Evolutionary conservation across 768 basidiomycete genomes (phyloP).

Genomic region (Mycena floridula): DNA sequence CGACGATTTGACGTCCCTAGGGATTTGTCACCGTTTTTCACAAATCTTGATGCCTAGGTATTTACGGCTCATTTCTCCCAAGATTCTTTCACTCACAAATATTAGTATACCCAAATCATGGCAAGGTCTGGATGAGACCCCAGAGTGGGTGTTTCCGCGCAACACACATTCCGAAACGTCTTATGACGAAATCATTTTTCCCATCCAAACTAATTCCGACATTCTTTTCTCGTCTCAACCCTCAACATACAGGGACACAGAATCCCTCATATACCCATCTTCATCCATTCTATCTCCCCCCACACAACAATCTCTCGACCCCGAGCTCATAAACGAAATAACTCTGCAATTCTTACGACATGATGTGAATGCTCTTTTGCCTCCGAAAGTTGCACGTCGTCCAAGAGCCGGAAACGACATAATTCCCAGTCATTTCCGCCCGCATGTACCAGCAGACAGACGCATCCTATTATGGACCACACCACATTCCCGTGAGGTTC

Average conservation of each 20-base stretch:
- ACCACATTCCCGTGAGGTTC: slow-evolving; percentile 4
- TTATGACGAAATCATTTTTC: too few species aligned
- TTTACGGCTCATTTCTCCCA: too few species aligned
- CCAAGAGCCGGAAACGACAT: background rate
- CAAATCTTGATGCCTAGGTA: too few species aligned
- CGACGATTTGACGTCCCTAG: slow-evolving; percentile 2
- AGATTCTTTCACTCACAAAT: too few species aligned
- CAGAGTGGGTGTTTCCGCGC: too few species aligned
- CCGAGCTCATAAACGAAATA: too few species aligned
- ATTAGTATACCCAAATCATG: background rate
- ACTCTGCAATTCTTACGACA: background rate
- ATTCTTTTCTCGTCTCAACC: background rate
- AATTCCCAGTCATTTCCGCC: slow-evolving; percentile 2
- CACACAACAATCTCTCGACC: too few species aligned
- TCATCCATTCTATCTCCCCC: too few species aligned
- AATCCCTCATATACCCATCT: too few species aligned
- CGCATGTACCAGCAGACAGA: slow-evolving; percentile 3
- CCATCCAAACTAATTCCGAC: background rate
- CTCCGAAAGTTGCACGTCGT: background rate
- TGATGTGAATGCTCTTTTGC: slow-evolving; percentile 1
- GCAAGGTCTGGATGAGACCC: too few species aligned
- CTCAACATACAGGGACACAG: background rate
- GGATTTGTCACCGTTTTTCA: too few species aligned
- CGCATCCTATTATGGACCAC: slow-evolving; percentile 7
- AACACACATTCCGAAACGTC: too few species aligned